A percentile compares a stretch with the other conserved stretches of the same genome.
These are phyloP conservation scores for Fusarium denticulatum DNA, from an alignment of 2,329 filamentous ascomycete genomes.

Conservation along the genomic window DNA sequence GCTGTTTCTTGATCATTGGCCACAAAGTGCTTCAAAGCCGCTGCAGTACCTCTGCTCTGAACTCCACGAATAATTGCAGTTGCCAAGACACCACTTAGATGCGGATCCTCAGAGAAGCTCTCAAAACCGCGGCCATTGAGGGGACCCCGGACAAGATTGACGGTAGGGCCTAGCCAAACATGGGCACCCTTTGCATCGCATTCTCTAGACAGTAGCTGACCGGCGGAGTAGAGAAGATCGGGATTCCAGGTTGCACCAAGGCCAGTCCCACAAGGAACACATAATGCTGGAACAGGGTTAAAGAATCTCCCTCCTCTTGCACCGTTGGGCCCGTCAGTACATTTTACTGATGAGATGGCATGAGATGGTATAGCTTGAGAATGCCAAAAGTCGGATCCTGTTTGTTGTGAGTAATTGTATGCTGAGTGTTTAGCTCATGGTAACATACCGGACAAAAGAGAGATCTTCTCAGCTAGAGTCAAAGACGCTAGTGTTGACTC, in stretches of 20 bases:
- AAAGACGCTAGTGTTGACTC: constrained; percentile 13
- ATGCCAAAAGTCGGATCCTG: constrained; percentile 21
- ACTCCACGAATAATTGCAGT: constrained; percentile 47
- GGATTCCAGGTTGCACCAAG: constrained; percentile 52
- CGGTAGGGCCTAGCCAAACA: constrained; percentile 68
- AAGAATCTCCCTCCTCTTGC: constrained; percentile 26
- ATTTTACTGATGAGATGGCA: constrained; percentile 2
- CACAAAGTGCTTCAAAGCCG: constrained; percentile 50
- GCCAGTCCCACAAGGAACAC: constrained; percentile 41
- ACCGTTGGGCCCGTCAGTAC: constrained; percentile 29
- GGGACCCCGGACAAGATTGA: constrained; percentile 70
- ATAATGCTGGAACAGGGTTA: constrained; percentile 22
- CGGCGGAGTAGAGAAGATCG: constrained; percentile 19
- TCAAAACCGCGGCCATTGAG: constrained; percentile 72
- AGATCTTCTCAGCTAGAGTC: constrained; percentile 20
- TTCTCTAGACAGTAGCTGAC: constrained; percentile 22
- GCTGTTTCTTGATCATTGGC: constrained; percentile 61
- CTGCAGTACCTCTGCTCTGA: constrained; percentile 45
- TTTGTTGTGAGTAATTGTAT: neutral
- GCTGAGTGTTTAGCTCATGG: rapidly evolving
- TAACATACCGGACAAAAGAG: constrained; percentile 2
- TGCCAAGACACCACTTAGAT: constrained; percentile 40
- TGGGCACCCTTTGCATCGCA: constrained; percentile 61
- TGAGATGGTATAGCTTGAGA: neutral
- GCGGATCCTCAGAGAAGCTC: constrained; percentile 66